Percentiles rank a stretch among this genome's conserved stretches.
These are phyloP conservation scores for Brettanomyces bruxellensis DNA, from an alignment of 805 yeast genomes.

Conservation along the genomic window DNA sequence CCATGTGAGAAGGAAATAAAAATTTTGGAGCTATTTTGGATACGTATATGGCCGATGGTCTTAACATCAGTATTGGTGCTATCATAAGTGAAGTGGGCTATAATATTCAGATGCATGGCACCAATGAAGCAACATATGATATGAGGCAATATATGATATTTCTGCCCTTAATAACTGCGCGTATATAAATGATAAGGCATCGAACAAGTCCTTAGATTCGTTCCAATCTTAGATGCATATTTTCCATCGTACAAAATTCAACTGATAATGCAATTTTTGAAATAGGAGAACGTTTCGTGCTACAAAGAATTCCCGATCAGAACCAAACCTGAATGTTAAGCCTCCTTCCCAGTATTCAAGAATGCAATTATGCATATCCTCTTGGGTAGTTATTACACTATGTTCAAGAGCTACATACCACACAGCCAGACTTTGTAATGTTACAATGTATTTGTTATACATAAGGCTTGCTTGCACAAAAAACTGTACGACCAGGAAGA, in stretches of 20 bases:
- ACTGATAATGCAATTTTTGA: constrained; percentile 85
- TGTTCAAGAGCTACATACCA: too few relatives aligned
- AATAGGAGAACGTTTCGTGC: constrained; percentile 76
- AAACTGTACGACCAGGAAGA: too few relatives aligned
- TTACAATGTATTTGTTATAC: too few relatives aligned
- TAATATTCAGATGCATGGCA: constrained; percentile 12
- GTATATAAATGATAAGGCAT: constrained; percentile 31
- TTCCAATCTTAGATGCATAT: constrained; percentile 59
- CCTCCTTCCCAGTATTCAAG: too few relatives aligned
- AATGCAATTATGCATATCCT: too few relatives aligned
- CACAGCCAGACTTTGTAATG: too few relatives aligned
- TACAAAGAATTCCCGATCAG: too few relatives aligned
- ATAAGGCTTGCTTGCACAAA: too few relatives aligned
- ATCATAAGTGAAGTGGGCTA: constrained; percentile 61
- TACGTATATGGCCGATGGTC: constrained; percentile 84
- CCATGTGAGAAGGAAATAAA: constrained; percentile 55
- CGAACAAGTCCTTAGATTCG: constrained; percentile 53
- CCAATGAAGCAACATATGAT: constrained; percentile 27
- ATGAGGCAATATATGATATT: constrained; percentile 31
- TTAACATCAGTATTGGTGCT: constrained; percentile 86
- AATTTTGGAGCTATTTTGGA: constrained; percentile 75
- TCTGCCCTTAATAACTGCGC: constrained; percentile 10
- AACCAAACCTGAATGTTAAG: too few relatives aligned
- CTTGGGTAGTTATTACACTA: too few relatives aligned
- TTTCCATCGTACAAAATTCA: constrained; percentile 61